These are phyloP conservation scores for Leccinum subtestaceum DNA, from an alignment of 768 basidiomycete genomes.

Conservation along the genomic window DNA sequence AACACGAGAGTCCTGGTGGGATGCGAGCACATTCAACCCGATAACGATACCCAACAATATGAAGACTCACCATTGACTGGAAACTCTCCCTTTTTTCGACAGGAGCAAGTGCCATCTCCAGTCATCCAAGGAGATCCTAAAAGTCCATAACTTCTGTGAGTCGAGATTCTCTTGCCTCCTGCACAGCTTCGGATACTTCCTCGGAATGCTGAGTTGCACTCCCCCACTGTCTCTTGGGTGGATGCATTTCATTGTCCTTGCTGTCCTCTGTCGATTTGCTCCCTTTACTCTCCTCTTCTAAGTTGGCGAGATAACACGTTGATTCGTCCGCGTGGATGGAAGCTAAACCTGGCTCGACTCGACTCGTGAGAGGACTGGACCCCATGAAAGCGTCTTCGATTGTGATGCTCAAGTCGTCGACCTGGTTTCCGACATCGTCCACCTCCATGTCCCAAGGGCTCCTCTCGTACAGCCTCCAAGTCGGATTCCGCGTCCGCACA, in stretches of 20 bases:
- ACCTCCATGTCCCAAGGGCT: constrained; percentile 24
- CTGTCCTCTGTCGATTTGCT: constrained; percentile 8
- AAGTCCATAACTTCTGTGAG: no score
- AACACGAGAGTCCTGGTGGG: constrained; percentile 11
- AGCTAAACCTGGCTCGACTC: constrained; percentile 13
- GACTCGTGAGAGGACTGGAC: constrained; percentile 28
- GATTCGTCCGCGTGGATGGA: constrained; percentile 8
- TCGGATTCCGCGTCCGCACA: constrained; percentile 21
- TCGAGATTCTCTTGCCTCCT: no score
- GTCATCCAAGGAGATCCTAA: no score
- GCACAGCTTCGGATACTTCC: no score
- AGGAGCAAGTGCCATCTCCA: constrained; percentile 1
- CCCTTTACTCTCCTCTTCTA: constrained; percentile 30
- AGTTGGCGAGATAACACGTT: constrained; percentile 17
- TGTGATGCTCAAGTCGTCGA: constrained; percentile 3
- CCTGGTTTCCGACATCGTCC: constrained; percentile 8
- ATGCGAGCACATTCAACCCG: background rate
- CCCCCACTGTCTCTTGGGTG: constrained; percentile 21
- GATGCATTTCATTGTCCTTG: constrained; percentile 11
- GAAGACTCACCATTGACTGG: constrained; percentile 5
- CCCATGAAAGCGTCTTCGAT: constrained; percentile 19
- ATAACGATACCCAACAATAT: background rate
- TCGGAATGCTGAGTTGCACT: background rate
- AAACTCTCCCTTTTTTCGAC: background rate
- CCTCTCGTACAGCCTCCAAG: constrained; percentile 18